Base-by-base conservation (phyloP, 176 grass and related monocot species). In the Paspalum notatum region DNA sequence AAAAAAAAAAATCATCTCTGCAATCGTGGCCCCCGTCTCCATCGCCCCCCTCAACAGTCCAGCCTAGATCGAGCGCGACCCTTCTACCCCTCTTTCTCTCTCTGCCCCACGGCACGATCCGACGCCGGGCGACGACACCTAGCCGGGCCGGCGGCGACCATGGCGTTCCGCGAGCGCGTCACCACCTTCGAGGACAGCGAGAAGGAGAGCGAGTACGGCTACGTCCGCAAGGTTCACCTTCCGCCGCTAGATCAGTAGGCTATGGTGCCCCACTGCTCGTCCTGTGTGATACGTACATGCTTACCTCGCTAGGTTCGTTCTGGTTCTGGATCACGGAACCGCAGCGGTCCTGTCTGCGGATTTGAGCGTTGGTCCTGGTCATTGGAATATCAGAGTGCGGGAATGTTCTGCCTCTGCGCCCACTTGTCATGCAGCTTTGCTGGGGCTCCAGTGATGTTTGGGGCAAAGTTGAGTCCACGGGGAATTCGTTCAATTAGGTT, bases 151-250 rank as follows among this genome's bases (percentile, higher is more conserved):
- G 17, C 80, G 74, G 43, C 81, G 59, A 59, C 71, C 89, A 98
- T 94, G 95, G 74, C 84, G 56, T 85, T 89, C 86, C 85, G 82
- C 78, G 90, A 93, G 47, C 95, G 95, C 58, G 12, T 97, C 46
- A 94, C 95, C 7, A 97, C 95, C 60, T 97, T 97, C 65, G 92
- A 97, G 91, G 95, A 97, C 75, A 40, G 80, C 9, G 95, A 97
- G 95, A 85, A 94, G 85, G 95, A 97, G 85, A 97, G 90, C 87
- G 95, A 94, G 91, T 97, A 90, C 60, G 91, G 95, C 51, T 97
- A 97, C 77, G 91, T 94, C 76, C 95, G 95, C 67, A 97, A 97
- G 95, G 95, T 97, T n/a, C 37, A 24, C 80, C 3, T 20, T 24
- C 37, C 4, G 2, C 37, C 32, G 6, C 47, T 51, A 2, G 79